Evolutionary conservation across 1,284 basidiomycete species (phyloP), one percentile per base, ranked within the genome.

Genomic region (Puccinia horiana): DNA sequence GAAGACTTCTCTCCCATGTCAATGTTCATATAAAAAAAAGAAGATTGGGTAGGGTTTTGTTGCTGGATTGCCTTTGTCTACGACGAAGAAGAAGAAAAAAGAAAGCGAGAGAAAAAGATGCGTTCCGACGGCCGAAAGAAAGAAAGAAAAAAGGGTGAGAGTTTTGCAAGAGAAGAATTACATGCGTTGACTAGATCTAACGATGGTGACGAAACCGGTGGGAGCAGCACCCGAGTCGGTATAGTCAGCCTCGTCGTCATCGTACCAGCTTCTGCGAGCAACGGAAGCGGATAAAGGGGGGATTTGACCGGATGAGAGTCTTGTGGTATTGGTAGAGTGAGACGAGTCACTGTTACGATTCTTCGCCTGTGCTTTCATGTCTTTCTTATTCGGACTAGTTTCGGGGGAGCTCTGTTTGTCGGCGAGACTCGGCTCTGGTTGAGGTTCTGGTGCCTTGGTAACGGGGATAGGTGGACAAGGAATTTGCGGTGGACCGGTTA

Each of bases 131-230:
- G 29, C 29, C 5, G 8, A 61, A 12, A 12, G 11, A 29, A 18
- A 69, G 16, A 44, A 69, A 69, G 20, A 69, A 37, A 69, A 32
- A 32, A n/a, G 42, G 12, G 26, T 12, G 42, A 32, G 42, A n/a
- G 65, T 23, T 42, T 23, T 37, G 40, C 20, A 16, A 44, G 18
- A 37, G n/a, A 32, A 23, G 12, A 14, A 67, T 44, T 42, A 69
- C 20, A 37, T 69, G 26, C 70, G 40, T 47, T 73, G 40, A 14
- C 47, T 52, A 12, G 70, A 52, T 63, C 75, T 77, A 11, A 77
- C 56, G 61, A 77, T 77, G 4, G 75, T 77, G 23, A 61, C 75
- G 61, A 77, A 77, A 4, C 75, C 75, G 26, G 75, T 77, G 29
- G 56, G 56, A 8, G n/a, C 37, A 42, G 42, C 54, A 32, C 29